Conservation (phyloP, 768 basidiomycete genomes). For the Mycena vitilis region DNA sequence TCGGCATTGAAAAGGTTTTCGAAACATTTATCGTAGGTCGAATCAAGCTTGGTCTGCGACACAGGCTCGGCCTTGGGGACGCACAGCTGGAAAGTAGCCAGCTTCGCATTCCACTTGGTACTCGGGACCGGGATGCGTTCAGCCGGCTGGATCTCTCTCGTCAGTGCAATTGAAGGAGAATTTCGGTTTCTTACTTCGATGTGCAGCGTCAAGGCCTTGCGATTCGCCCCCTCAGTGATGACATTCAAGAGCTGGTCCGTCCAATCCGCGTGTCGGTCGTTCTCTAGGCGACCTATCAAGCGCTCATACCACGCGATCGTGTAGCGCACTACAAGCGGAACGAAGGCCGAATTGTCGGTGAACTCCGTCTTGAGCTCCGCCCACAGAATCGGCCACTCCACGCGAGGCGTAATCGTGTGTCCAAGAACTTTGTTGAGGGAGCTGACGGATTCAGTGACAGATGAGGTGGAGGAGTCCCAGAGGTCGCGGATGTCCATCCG, state of each 20-base stretch:
- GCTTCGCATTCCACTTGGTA: conserved; percentile 44
- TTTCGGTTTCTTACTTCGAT: conserved; percentile 43
- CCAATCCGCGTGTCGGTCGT: conserved; percentile 48
- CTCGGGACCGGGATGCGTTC: conserved; percentile 39
- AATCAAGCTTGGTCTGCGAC: conserved; percentile 41
- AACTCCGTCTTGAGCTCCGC: conserved; percentile 44
- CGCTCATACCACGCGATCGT: conserved; percentile 50
- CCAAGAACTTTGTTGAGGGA: conserved; percentile 47
- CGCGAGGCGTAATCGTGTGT: conserved; percentile 46
- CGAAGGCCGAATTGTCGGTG: conserved; percentile 47
- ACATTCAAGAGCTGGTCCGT: conserved; percentile 47
- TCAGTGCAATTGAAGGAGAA: too few species aligned
- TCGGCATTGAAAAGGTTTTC: conserved; percentile 43
- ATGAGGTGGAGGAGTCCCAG: conserved; percentile 47
- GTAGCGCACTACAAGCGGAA: conserved; percentile 45
- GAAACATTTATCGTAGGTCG: conserved; percentile 51
- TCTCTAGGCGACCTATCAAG: conserved; percentile 48
- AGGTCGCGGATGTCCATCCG: conserved; percentile 52
- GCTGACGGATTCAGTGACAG: conserved; percentile 42
- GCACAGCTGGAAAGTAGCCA: conserved; percentile 45
- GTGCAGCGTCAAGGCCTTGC: conserved; percentile 37
- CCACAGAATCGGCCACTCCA: conserved; percentile 50
- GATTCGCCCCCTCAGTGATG: conserved; percentile 38
- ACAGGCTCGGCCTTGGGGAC: conserved; percentile 47
- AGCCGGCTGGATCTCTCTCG: conserved; percentile 32